Conservation (phyloP, 2,329 filamentous ascomycete species). For the Penicillium sclerotiorum region DNA sequence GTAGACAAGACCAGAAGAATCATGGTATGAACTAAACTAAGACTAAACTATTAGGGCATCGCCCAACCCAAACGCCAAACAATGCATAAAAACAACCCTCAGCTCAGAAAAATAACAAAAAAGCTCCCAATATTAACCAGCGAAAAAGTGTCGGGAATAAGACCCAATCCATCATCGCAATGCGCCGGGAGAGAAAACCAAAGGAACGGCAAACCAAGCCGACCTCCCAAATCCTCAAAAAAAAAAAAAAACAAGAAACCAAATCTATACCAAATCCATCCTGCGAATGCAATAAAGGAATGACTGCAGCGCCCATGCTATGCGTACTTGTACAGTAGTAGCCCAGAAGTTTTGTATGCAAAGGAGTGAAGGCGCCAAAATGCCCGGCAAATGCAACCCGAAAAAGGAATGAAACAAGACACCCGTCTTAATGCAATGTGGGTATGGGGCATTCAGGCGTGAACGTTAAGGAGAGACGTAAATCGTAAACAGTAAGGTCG, state of each 20-base stretch:
- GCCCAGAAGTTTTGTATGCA: slow-evolving; percentile 24
- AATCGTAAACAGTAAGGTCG: neutral
- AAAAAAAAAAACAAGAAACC: slow-evolving; percentile 11
- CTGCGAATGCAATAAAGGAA: slow-evolving; percentile 41
- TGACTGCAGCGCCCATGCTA: slow-evolving; percentile 41
- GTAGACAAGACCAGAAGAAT: neutral
- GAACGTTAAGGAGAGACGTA: slow-evolving; percentile 38
- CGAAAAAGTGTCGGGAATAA: neutral
- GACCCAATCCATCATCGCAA: slow-evolving; percentile 1
- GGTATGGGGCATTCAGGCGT: slow-evolving; percentile 35
- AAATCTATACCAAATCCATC: slow-evolving; percentile 31
- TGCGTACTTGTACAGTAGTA: slow-evolving; percentile 40
- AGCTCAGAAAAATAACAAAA: slow-evolving; percentile 19
- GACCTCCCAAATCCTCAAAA: slow-evolving; percentile 10
- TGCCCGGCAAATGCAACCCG: slow-evolving; percentile 36
- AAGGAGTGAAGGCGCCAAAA: slow-evolving; percentile 36
- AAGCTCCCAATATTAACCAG: slow-evolving; percentile 19
- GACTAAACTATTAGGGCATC: slow-evolving; percentile 1
- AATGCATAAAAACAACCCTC: slow-evolving; percentile 30
- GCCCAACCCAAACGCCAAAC: slow-evolving; percentile 29
- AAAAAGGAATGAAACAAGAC: slow-evolving; percentile 37
- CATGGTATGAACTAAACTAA: neutral
- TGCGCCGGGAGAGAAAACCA: slow-evolving; percentile 10
- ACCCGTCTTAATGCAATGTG: slow-evolving; percentile 35
- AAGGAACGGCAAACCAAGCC: neutral